A percentile compares a stretch with the other conserved stretches of the same genome.
phyloP scores from a whole-genome alignment of 2,329 filamentous ascomycete species.

The Trichoderma aggressivum region DNA sequence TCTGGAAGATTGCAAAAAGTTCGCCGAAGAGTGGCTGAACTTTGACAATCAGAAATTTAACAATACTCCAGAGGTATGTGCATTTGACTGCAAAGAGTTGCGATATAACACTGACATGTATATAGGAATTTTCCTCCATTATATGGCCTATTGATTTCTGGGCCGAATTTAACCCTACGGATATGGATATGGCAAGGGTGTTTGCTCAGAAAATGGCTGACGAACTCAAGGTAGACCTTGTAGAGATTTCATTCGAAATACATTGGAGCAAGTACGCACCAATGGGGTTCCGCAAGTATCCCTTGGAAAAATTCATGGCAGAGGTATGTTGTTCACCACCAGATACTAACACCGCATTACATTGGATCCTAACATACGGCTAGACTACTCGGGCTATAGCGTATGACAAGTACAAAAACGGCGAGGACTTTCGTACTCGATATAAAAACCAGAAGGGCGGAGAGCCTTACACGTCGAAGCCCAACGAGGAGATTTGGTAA shows the following conservation, averaged over 20 bases:
- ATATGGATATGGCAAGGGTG: neutral
- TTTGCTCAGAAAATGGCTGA: neutral
- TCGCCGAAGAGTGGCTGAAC: neutral
- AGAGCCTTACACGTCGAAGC: neutral
- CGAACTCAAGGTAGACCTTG: rapidly evolving
- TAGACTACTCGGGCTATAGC: neutral
- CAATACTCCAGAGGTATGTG: neutral
- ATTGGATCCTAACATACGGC: neutral
- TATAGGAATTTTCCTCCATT: neutral
- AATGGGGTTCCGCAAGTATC: rapidly evolving
- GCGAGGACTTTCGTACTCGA: neutral
- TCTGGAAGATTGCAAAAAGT: neutral
- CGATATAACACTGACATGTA: neutral
- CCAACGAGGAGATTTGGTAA: neutral
- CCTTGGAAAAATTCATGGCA: neutral
- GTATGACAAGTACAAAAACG: neutral
- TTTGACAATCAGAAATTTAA: neutral
- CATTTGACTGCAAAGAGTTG: neutral
- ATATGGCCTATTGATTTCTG: neutral
- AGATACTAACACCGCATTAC: neutral
- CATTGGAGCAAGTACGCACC: rapidly evolving
- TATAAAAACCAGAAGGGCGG: rapidly evolving
- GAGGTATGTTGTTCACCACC: neutral
- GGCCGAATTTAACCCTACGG: neutral
- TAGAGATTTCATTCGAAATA: neutral